Base-by-base conservation (phyloP, 805 yeast genomes). In the Candida caryicola region DNA sequence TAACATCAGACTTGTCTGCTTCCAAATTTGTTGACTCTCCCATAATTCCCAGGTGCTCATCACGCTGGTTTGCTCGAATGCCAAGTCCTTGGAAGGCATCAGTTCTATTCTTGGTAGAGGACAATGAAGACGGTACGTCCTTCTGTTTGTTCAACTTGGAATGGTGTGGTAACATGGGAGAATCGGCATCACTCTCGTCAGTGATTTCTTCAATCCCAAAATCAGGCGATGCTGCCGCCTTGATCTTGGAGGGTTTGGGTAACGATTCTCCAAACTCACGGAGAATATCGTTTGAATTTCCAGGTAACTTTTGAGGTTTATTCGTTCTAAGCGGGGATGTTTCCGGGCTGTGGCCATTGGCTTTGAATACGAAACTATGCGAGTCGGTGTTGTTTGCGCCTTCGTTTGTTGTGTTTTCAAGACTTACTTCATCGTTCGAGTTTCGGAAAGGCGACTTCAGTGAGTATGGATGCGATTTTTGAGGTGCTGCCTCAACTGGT, bases 121-220 rank as follows among this genome's bases (percentile, higher is more conserved):
- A n/a, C n/a, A n/a, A n/a, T n/a, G n/a, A n/a, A n/a, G n/a, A n/a
- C n/a, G n/a, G n/a, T n/a, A n/a, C n/a, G n/a, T n/a, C n/a, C n/a
- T n/a, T 33, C 40, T 31, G n/a, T 19, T 30, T 17, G 4, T 33
- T 15, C 9, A 33, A 23, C 13, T 33, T 23, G n/a, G 35, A 15
- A 13, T 23, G n/a, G 26, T 17, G 14, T 31, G 13, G 15, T n/a
- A 6, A 5, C 9, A 8, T 8, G 5, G 33, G 33, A 5, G 34
- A 14, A 13, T 32, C 60, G 4, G 37, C 45, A 14, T 48, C 50
- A 26, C 52, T 46, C 12, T 58, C 61, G 33, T 59, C 64, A 1
- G 51, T 53, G 8, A 60, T 59, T 45, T 64, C 70, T 41, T 64
- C 70, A 19, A 64, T 64, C 2, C 68, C 70, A 44, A 57, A 60